Evolutionary conservation across 208 protist genomes (phyloP).

Genomic region (Acanthamoeba divionensis): DNA sequence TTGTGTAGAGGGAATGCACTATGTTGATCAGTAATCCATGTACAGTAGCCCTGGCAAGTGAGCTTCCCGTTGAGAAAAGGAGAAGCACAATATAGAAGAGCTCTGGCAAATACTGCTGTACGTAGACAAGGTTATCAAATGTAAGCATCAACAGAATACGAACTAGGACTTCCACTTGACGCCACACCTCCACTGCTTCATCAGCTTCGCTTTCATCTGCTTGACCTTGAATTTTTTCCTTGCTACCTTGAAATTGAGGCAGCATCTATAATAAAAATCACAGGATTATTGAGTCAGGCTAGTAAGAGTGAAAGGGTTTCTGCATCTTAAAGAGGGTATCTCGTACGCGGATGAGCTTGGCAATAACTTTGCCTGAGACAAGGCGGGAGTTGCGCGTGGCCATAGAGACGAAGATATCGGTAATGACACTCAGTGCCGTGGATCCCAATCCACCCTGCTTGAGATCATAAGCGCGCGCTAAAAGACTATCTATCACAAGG

Average conservation of each 20-base stretch:
- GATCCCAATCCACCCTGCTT: slow-evolving; percentile 12
- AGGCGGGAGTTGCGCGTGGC: slow-evolving; percentile 20
- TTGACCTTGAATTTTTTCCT: too few relatives aligned
- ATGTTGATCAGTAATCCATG: slow-evolving; percentile 69
- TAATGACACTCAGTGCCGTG: slow-evolving; percentile 5
- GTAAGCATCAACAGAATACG: slow-evolving; percentile 64
- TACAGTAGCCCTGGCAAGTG: slow-evolving; percentile 30
- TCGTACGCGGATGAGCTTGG: background rate
- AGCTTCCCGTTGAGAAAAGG: slow-evolving; percentile 51
- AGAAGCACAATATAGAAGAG: slow-evolving; percentile 62
- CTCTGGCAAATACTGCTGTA: slow-evolving; percentile 63
- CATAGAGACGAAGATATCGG: slow-evolving; percentile 55
- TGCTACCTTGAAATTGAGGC: too few relatives aligned
- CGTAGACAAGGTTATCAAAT: slow-evolving; percentile 66
- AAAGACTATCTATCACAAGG: background rate
- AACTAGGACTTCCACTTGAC: slow-evolving; percentile 55
- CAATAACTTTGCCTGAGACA: slow-evolving; percentile 59
- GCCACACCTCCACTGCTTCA: slow-evolving; percentile 25
- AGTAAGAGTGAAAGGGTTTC: too few relatives aligned
- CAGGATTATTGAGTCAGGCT: too few relatives aligned
- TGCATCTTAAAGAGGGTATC: too few relatives aligned
- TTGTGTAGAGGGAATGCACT: slow-evolving; percentile 68
- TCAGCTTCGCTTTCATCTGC: too few relatives aligned
- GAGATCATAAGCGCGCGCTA: background rate
- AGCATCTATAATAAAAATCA: too few relatives aligned